phyloP scores from a whole-genome alignment of 2,329 filamentous ascomycete genomes.

The Aspergillus pseudoterreus region DNA sequence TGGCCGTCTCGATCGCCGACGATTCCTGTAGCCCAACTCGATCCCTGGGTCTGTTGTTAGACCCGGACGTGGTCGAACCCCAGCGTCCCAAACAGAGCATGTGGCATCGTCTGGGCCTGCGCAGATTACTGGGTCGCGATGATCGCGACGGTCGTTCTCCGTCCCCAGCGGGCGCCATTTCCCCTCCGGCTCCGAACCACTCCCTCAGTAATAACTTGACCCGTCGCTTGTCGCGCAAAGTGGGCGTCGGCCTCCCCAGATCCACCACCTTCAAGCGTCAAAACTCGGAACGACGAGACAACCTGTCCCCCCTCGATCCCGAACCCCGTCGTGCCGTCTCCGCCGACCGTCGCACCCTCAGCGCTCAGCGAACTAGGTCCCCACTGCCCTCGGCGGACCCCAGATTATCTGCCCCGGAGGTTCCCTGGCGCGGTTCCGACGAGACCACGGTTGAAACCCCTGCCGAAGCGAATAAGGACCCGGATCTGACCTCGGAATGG shows the following conservation, averaged over 20 bases:
- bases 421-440: constrained; percentile 32
- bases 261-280: constrained; percentile 77
- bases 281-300: constrained; percentile 73
- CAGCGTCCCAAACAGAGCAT: constrained; percentile 40
- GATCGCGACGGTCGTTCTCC: constrained; percentile 31
- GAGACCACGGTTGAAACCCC: constrained; percentile 31
- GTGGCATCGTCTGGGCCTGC: constrained; percentile 43
- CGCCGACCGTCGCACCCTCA: constrained; percentile 43
- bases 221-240: constrained; percentile 41
- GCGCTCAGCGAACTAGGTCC: constrained; percentile 43
- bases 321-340: constrained; percentile 67
- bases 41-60: constrained; percentile 31
- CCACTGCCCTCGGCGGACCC: constrained; percentile 35
- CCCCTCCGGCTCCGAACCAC: constrained; percentile 11
- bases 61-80: constrained; percentile 29
- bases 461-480: constrained; percentile 26
- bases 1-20: constrained; percentile 42
- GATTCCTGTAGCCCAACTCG: constrained; percentile 34
- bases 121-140: constrained; percentile 42
- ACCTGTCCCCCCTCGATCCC: constrained; percentile 63
- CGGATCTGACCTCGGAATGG: constrained; percentile 25
- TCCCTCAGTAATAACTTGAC: constrained; percentile 26
- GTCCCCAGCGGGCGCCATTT: constrained; percentile 14
- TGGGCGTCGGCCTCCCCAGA: constrained; percentile 75
- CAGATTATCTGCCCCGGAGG: constrained; percentile 40